Evolutionary conservation across 805 yeast species (phyloP).

Genomic region (Sugiyamaella boreocaroliniensis): DNA sequence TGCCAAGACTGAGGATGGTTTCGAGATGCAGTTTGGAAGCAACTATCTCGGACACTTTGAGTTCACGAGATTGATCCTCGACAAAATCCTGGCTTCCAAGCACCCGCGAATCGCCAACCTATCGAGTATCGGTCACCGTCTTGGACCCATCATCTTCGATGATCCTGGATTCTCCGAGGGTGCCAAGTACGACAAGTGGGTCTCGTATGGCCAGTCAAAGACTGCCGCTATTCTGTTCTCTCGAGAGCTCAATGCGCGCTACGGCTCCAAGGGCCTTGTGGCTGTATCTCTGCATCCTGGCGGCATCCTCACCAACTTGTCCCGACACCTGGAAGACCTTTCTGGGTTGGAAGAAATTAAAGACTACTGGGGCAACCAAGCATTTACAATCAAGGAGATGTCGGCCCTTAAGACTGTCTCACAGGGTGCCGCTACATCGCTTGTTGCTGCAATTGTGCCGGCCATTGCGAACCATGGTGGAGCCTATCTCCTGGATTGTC

Average conservation of each 20-base stretch:
- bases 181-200: slow-evolving; percentile 3
- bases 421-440: slow-evolving; percentile 3
- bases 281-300: slow-evolving; percentile 10
- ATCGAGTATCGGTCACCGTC: slow-evolving; percentile 4
- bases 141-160: slow-evolving; percentile 5
- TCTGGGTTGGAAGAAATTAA: neutral
- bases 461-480: slow-evolving; percentile 2
- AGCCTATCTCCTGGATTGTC: slow-evolving; percentile 5
- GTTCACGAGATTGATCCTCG: slow-evolving; percentile 40
- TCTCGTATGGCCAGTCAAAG: slow-evolving; percentile 1
- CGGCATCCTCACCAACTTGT: slow-evolving; percentile 6
- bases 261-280: slow-evolving; percentile 1
- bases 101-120: slow-evolving; percentile 3
- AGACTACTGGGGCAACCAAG: neutral
- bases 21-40: slow-evolving; percentile 77
- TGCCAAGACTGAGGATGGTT: slow-evolving; percentile 55
- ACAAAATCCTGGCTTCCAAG: neutral
- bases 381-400: neutral
- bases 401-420: neutral
- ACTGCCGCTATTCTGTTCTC: slow-evolving; percentile 7
- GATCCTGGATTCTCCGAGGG: slow-evolving; percentile 8
- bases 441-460: slow-evolving; percentile 6
- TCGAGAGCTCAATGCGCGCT: slow-evolving; percentile 1
- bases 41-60: slow-evolving; percentile 71
- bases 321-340: slow-evolving; percentile 4